Evolutionary conservation across 495 filamentous ascomycete species (phyloP).

Genomic region (Penicillium antarcticum): DNA sequence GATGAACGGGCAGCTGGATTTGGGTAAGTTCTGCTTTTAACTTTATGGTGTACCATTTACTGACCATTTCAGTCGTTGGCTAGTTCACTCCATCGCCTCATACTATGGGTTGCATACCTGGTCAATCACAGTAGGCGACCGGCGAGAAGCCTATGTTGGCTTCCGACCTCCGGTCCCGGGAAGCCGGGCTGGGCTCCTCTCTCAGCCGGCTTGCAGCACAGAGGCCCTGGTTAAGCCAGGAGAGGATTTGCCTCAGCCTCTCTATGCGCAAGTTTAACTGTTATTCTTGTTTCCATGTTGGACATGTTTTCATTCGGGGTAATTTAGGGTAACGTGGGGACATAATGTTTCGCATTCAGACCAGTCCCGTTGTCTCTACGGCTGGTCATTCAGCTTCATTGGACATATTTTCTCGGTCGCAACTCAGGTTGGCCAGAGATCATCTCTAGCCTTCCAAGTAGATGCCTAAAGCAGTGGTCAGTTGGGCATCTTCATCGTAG

Average conservation of each 20-base stretch:
- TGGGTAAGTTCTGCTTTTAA: constrained; percentile 56
- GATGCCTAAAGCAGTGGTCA: background rate
- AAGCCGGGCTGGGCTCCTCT: constrained; percentile 26
- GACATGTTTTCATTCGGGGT: background rate
- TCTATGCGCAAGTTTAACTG: constrained; percentile 58
- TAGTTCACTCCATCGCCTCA: constrained; percentile 86
- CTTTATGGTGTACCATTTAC: background rate
- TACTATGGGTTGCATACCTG: constrained; percentile 91
- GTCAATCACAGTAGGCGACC: constrained; percentile 71
- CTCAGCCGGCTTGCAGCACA: constrained; percentile 22
- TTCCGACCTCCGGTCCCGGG: constrained; percentile 44
- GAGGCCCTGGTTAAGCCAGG: constrained; percentile 35
- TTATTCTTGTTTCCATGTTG: background rate
- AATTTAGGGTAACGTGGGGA: background rate
- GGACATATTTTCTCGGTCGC: background rate
- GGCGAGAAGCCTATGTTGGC: constrained; percentile 88
- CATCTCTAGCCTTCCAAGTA: background rate
- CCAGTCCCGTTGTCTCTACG: background rate
- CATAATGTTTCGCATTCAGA: background rate
- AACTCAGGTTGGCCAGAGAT: background rate
- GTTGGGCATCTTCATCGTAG: background rate
- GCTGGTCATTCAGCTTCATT: background rate
- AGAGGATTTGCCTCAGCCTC: constrained; percentile 54
- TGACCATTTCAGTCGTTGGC: constrained; percentile 65
- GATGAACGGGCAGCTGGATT: constrained; percentile 76